Conservation (phyloP, 768 basidiomycete species). For the Trametes cinnabarina region DNA sequence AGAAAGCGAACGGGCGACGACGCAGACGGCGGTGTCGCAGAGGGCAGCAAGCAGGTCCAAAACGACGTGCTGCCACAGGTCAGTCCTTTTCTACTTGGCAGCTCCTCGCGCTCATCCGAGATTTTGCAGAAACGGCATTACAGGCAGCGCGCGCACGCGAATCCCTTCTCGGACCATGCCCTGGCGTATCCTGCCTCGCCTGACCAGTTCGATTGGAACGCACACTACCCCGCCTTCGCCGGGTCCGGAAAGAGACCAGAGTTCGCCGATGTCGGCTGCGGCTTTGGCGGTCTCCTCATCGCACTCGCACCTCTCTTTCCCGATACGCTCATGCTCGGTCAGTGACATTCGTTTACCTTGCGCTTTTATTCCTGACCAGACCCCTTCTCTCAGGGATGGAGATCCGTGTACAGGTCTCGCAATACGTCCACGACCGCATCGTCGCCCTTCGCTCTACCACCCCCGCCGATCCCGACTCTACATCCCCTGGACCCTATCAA, state of each 20-base stretch:
- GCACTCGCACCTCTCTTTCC: conserved; percentile 88
- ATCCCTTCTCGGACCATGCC: conserved; percentile 85
- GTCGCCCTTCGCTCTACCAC: conserved; percentile 77
- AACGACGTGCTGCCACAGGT: conserved; percentile 34
- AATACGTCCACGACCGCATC: conserved; percentile 95
- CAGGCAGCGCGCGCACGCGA: conserved; percentile 79
- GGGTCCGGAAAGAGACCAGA: conserved; percentile 67
- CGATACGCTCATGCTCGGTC: conserved; percentile 90
- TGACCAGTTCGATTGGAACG: conserved; percentile 71
- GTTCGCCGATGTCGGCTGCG: conserved; percentile 97
- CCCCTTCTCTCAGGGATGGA: conserved; percentile 73
- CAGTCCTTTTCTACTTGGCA: conserved; percentile 10
- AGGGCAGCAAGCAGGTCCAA: conserved; percentile 7
- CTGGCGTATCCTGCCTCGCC: conserved; percentile 86
- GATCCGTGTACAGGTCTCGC: conserved; percentile 93
- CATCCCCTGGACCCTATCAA: conserved; percentile 54
- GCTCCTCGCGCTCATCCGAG: background rate
- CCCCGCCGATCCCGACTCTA: conserved; percentile 17
- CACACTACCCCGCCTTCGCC: conserved; percentile 75
- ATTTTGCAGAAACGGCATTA: conserved; percentile 73
- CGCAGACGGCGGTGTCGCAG: background rate
- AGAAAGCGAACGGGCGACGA: conserved; percentile 26
- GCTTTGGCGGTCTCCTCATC: conserved; percentile 92
- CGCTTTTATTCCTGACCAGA: background rate
- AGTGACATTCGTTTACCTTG: conserved; percentile 25